These are phyloP conservation scores for Globisporangium echinulatum DNA, from an alignment of 352 stramenopile genomes.

Conservation along the genomic window DNA sequence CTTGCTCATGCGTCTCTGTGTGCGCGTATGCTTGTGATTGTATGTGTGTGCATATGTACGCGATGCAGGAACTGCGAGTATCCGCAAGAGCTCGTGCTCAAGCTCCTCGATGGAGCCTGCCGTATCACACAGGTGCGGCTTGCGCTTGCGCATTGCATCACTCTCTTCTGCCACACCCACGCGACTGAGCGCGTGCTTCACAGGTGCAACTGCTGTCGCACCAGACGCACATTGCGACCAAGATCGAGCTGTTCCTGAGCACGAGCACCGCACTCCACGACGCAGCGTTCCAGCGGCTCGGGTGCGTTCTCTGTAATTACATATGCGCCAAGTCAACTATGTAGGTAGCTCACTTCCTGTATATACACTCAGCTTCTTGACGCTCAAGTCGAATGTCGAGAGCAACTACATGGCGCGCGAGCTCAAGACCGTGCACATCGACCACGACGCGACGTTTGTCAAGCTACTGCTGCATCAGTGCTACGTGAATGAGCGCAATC, in stretches of 20 bases:
- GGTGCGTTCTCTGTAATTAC: slow-evolving; percentile 22
- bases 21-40: background rate
- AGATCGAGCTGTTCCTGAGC: slow-evolving; percentile 90
- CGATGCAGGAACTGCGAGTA: slow-evolving; percentile 84
- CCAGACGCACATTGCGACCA: slow-evolving; percentile 89
- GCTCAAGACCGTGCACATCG: slow-evolving; percentile 91
- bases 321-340: background rate
- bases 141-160: background rate
- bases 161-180: background rate
- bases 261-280: slow-evolving; percentile 29
- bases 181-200: too few relatives aligned
- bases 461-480: slow-evolving; percentile 88
- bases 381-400: slow-evolving; percentile 77
- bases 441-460: slow-evolving; percentile 75
- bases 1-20: too few relatives aligned
- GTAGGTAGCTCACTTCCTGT: background rate
- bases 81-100: slow-evolving; percentile 89
- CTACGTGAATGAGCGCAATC: slow-evolving; percentile 86
- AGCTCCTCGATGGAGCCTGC: slow-evolving; percentile 59
- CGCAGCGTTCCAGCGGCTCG: slow-evolving; percentile 71
- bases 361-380: slow-evolving; percentile 35
- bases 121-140: slow-evolving; percentile 53
- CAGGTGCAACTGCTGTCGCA: slow-evolving; percentile 88
- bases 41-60: background rate
- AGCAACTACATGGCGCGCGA: slow-evolving; percentile 85